Base-by-base conservation (phyloP, 208 protist genomes). In the Porcisia deanei region DNA sequence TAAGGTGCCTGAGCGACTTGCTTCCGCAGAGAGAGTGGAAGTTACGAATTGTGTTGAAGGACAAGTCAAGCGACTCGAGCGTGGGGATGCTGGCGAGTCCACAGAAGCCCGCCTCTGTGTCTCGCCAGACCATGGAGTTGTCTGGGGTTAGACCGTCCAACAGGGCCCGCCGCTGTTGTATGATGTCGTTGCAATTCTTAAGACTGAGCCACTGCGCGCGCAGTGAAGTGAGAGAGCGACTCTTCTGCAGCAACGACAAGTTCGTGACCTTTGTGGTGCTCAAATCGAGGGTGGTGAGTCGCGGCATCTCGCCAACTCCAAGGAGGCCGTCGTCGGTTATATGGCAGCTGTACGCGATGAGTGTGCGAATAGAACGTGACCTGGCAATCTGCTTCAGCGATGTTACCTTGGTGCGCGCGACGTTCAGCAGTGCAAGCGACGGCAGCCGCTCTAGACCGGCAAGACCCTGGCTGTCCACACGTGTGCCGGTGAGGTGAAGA, bases 161-260 rank as follows among this genome's bases (percentile, higher is more conserved):
- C 69, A 74, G 77, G 49, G 79, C 63, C 37, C 83, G 82, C 30
- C 85, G 81, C 55, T 83, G 74, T 43, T 83, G 74, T 60, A 89
- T 85, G 55, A 89, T 82, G 71, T 86, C 81, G 54, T 69, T 61
- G 63, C 89, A 91, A 76, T 94, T 90, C 43, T 79, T 75, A 52
- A 94, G 72, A n/a, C 69, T 52, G 37, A 94, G 76, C 88, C 90
- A 94, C 81, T 94, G 90, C 45, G 90, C 90, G 45, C 83, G 89
- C 25, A 94, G 47, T n/a, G 59, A 80, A 53, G 77, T 77, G 49
- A 94, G 79, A 30, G 90, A 85, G 53, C 49, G 61, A 71, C 87
- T 91, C 58, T 39, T 68, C 59, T 76, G 54, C 7, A 94, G 72
- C 14, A 88, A 67, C 22, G 90, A 94, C 55, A 94, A 71, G 79